These are phyloP conservation scores for Trametes cubensis DNA, from an alignment of 768 basidiomycete species.

Conservation along the genomic window DNA sequence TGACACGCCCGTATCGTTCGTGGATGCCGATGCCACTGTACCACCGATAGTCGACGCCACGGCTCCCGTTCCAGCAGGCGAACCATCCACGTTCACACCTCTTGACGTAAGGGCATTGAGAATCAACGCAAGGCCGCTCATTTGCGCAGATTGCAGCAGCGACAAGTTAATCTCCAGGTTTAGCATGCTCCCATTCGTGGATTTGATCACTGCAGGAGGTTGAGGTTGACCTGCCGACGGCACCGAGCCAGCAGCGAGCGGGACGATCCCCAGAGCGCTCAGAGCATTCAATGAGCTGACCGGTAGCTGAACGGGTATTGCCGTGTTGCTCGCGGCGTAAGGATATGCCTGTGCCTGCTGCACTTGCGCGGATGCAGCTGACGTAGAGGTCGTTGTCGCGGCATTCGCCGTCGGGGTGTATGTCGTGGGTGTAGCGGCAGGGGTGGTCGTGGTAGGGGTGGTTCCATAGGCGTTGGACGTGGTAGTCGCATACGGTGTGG, in stretches of 20 bases:
- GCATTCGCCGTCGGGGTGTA: conserved; percentile 3
- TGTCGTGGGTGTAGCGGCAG: conserved; percentile 10
- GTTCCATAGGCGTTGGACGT: conserved; percentile 22
- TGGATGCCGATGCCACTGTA: too few relatives aligned
- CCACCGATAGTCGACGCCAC: too few relatives aligned
- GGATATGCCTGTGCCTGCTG: conserved; percentile 18
- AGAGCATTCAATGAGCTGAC: conserved; percentile 59
- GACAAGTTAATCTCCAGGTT: conserved; percentile 81
- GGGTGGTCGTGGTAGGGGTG: conserved; percentile 4
- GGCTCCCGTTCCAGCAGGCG: not conserved
- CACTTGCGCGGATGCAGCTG: conserved; percentile 16
- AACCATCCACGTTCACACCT: conserved; percentile 29
- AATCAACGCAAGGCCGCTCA: conserved; percentile 72
- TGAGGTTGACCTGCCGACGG: conserved; percentile 58
- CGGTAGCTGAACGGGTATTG: conserved; percentile 72
- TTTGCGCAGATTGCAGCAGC: conserved; percentile 71
- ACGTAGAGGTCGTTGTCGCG: conserved; percentile 11
- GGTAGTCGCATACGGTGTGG: conserved; percentile 18
- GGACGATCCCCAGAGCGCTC: conserved; percentile 72
- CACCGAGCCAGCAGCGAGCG: conserved; percentile 60
- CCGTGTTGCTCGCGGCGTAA: conserved; percentile 15
- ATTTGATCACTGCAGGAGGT: conserved; percentile 73
- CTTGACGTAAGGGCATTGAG: conserved; percentile 71
- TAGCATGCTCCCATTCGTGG: conserved; percentile 63
- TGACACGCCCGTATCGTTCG: too few relatives aligned